A percentile compares a stretch with the other conserved stretches of the same genome.
These are phyloP conservation scores for Amborella trichopoda DNA, from an alignment of 164 flowering plant species.

Conservation along the genomic window DNA sequence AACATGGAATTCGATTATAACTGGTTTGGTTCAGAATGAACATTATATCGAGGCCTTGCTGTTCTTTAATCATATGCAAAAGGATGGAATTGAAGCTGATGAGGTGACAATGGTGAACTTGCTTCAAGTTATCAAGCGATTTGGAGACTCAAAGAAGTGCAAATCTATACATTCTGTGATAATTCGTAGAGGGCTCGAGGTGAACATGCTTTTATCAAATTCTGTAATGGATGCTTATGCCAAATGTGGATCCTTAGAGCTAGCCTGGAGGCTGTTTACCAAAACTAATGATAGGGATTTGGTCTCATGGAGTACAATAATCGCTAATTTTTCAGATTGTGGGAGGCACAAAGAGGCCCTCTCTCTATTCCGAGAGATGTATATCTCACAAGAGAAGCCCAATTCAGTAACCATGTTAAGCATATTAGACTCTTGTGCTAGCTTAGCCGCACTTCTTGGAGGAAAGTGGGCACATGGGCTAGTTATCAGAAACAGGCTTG, in stretches of 20 bases:
- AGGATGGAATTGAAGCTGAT: constrained; percentile 38
- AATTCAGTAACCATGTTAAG: constrained; percentile 43
- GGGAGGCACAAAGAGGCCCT: constrained; percentile 67
- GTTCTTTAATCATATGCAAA: constrained; percentile 34
- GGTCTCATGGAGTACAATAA: constrained; percentile 77
- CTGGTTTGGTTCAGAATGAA: constrained; percentile 45
- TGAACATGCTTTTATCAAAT: constrained; percentile 32
- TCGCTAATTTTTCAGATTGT: constrained; percentile 49
- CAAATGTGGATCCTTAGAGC: constrained; percentile 33
- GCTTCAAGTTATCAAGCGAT: constrained; percentile 45
- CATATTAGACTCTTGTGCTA: constrained; percentile 60
- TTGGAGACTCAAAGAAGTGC: constrained; percentile 30
- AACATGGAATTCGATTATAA: constrained; percentile 78
- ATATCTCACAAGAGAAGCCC: constrained; percentile 16
- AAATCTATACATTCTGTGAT: constrained; percentile 45
- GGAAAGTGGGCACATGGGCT: constrained; percentile 64
- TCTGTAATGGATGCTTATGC: constrained; percentile 61
- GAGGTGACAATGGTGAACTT: constrained; percentile 58
- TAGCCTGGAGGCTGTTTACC: constrained; percentile 39
- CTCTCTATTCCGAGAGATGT: constrained; percentile 45
- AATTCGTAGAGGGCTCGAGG: constrained; percentile 30
- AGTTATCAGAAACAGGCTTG: constrained; percentile 46
- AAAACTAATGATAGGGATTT: constrained; percentile 27
- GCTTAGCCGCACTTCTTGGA: constrained; percentile 37
- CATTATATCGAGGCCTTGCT: constrained; percentile 32